phyloP scores from a whole-genome alignment of 192 early-diverging fungal genomes.

The Mortierella antarctica region DNA sequence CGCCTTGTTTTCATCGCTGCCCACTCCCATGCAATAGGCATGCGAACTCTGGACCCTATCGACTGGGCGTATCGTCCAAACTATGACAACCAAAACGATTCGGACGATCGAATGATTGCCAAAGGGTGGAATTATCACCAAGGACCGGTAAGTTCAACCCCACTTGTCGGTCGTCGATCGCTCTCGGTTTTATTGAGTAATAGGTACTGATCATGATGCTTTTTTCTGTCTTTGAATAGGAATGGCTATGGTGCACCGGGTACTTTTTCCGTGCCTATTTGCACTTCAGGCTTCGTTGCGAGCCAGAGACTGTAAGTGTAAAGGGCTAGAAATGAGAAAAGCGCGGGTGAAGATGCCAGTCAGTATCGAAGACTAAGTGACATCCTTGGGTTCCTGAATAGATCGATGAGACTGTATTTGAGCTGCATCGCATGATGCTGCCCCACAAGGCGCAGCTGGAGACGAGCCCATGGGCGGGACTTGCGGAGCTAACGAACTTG shows the following conservation, averaged over 20 bases:
- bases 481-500: constrained; percentile 97
- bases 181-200: too few relatives aligned
- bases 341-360: not conserved
- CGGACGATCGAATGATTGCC: constrained; percentile 82
- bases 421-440: constrained; percentile 78
- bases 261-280: constrained; percentile 91
- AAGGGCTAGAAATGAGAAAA: not conserved
- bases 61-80: constrained; percentile 94
- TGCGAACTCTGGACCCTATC: constrained; percentile 94
- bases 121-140: constrained; percentile 99
- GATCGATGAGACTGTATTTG: constrained; percentile 63
- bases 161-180: not conserved
- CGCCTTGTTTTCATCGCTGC: not conserved
- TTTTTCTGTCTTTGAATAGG: constrained; percentile 55
- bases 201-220: too few relatives aligned
- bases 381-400: constrained; percentile 8
- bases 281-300: constrained; percentile 62
- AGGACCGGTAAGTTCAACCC: constrained; percentile 70
- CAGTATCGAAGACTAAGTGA: not conserved
- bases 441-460: constrained; percentile 82
- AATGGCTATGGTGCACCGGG: constrained; percentile 96
- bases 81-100: constrained; percentile 95
- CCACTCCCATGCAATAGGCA: constrained; percentile 60
- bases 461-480: constrained; percentile 82
- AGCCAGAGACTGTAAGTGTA: constrained; percentile 33